These are phyloP conservation scores for Fusarium papillatum DNA, from an alignment of 2,329 filamentous ascomycete genomes.

Conservation along the genomic window DNA sequence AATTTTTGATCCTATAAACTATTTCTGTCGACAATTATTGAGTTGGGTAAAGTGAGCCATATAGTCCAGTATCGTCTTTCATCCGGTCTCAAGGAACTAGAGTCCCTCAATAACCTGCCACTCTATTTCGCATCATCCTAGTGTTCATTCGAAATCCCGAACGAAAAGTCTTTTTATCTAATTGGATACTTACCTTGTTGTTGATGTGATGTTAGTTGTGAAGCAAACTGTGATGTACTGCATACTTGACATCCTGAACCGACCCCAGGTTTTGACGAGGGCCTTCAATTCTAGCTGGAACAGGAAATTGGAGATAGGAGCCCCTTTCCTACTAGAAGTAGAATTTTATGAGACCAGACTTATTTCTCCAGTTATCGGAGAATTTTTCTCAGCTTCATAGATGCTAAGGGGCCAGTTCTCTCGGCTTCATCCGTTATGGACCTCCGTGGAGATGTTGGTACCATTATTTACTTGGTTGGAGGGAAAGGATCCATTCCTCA, in stretches of 20 bases:
- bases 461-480: neutral
- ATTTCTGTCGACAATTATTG: neutral
- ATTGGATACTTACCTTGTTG: neutral
- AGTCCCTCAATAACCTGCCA: neutral
- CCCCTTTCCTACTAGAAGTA: neutral
- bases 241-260: neutral
- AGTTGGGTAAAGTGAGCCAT: neutral
- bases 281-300: no score
- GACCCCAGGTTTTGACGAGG: no score
- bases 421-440: slow-evolving; percentile 7
- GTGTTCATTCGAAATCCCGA: neutral
- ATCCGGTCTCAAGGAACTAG: neutral
- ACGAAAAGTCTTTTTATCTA: neutral
- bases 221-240: neutral
- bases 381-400: neutral
- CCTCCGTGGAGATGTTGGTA: slow-evolving; percentile 13
- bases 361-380: neutral
- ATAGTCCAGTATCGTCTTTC: neutral
- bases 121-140: neutral
- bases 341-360: neutral
- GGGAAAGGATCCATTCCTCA: slow-evolving; percentile 16
- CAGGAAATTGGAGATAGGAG: neutral
- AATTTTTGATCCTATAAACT: neutral
- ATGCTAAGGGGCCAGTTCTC: neutral
- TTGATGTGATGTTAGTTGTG: neutral